Evolutionary conservation across 2,329 filamentous ascomycete species (phyloP).

Genomic region (Dactylonectria estremocensis): DNA sequence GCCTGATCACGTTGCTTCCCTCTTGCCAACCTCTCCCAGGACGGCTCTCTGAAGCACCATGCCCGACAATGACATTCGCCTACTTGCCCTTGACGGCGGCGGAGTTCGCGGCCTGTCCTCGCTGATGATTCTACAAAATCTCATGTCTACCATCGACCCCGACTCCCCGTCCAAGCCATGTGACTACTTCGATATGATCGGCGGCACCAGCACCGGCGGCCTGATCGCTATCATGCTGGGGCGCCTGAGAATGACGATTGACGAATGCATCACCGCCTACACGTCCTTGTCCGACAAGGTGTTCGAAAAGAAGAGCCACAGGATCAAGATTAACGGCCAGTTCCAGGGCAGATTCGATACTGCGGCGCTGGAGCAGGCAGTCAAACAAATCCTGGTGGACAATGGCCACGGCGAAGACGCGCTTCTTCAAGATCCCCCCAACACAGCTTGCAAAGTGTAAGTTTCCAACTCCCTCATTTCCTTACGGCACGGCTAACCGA

Average conservation of each 20-base stretch:
- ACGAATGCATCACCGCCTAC: constrained; percentile 42
- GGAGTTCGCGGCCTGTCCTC: no score
- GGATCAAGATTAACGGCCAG: background rate
- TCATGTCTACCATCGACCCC: no score
- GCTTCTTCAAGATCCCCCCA: background rate
- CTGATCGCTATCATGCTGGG: constrained; percentile 62
- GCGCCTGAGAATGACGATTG: constrained; percentile 56
- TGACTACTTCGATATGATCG: background rate
- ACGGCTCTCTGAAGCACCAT: no score
- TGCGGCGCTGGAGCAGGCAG: background rate
- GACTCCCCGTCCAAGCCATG: no score
- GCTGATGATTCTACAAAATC: no score
- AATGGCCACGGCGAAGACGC: background rate
- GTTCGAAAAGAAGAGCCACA: constrained; percentile 1
- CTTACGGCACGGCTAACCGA: background rate
- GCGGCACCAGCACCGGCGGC: constrained; percentile 44
- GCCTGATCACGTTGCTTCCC: no score
- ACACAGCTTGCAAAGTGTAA: constrained; percentile 6
- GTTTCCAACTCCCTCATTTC: background rate
- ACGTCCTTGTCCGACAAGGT: background rate
- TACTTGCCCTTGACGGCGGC: no score
- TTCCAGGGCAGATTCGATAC: background rate
- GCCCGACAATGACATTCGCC: no score
- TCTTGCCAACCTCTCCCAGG: no score
- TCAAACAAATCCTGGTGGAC: constrained; percentile 4